Percentiles rank a stretch among this genome's conserved stretches.
Evolutionary conservation across 192 early-diverging fungal species (phyloP).

Genomic region (Umbelopsis ramanniana): DNA sequence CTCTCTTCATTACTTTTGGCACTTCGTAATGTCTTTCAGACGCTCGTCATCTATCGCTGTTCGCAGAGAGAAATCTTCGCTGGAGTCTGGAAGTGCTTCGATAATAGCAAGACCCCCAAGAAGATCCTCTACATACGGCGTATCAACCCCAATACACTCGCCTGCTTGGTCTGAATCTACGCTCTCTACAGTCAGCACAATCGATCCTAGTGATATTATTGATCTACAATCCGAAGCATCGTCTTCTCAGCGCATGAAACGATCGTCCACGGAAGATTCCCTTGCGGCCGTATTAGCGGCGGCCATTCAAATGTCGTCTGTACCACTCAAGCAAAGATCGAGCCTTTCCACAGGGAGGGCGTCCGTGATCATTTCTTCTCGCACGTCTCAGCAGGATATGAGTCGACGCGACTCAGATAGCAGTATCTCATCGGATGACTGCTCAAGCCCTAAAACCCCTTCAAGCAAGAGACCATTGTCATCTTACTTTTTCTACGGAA

Average conservation of each 20-base stretch:
- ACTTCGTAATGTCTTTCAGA: constrained; percentile 15
- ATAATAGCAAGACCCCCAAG: background rate
- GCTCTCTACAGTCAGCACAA: background rate
- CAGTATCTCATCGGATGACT: constrained; percentile 4
- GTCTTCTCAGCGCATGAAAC: background rate
- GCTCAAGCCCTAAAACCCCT: background rate
- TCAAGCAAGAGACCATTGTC: background rate
- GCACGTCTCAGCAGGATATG: background rate
- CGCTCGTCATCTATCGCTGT: constrained; percentile 1
- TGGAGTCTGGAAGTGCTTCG: constrained; percentile 14
- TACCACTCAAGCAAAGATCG: constrained; percentile 11
- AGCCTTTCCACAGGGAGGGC: constrained; percentile 3
- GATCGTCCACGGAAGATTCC: background rate
- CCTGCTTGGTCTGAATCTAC: background rate
- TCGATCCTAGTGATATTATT: background rate
- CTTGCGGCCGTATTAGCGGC: background rate
- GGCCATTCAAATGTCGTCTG: constrained; percentile 3
- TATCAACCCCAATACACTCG: background rate
- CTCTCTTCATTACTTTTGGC: background rate
- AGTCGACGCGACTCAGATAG: background rate
- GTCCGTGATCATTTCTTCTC: background rate
- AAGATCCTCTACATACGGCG: background rate
- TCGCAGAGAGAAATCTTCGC: background rate
- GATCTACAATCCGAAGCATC: background rate
- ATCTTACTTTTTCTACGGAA: background rate